Percentiles rank a stretch among this genome's conserved stretches.
phyloP scores from a whole-genome alignment of 495 filamentous ascomycete species.

The Neurospora sp. region DNA sequence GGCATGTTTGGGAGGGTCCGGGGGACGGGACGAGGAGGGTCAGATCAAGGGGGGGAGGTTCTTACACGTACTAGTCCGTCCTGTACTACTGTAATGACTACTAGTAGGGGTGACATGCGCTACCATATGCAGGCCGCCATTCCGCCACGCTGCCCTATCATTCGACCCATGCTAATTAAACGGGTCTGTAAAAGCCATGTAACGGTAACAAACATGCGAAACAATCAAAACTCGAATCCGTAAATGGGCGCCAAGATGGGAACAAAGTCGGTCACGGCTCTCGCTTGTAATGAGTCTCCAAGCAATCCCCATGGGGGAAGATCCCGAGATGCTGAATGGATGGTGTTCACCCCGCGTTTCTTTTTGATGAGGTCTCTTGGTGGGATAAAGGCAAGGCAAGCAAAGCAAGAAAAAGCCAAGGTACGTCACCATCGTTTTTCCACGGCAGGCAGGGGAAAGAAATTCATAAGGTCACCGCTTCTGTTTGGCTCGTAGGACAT shows the following conservation, averaged over 20 bases:
- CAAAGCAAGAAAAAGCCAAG: background rate
- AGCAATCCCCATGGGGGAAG: background rate
- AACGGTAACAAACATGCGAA: background rate
- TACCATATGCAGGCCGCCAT: conserved; percentile 1
- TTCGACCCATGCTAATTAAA: background rate
- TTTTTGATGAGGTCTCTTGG: background rate
- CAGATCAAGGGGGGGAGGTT: background rate
- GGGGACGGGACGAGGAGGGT: background rate
- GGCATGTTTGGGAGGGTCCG: background rate
- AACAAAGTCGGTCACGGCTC: background rate
- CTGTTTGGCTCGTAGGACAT: background rate
- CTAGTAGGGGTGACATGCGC: background rate
- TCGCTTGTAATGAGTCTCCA: background rate
- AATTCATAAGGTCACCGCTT: background rate
- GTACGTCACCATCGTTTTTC: background rate
- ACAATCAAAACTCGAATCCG: background rate
- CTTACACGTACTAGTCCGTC: background rate
- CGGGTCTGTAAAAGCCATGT: background rate
- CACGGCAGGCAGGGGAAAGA: background rate
- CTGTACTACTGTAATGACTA: background rate
- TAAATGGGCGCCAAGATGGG: background rate
- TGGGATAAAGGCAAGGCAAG: background rate
- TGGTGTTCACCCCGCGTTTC: background rate
- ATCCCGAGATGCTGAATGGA: background rate
- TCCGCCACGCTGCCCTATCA: background rate